These are phyloP conservation scores for Tuber calosporum DNA, from an alignment of 495 filamentous ascomycete genomes.

Conservation along the genomic window DNA sequence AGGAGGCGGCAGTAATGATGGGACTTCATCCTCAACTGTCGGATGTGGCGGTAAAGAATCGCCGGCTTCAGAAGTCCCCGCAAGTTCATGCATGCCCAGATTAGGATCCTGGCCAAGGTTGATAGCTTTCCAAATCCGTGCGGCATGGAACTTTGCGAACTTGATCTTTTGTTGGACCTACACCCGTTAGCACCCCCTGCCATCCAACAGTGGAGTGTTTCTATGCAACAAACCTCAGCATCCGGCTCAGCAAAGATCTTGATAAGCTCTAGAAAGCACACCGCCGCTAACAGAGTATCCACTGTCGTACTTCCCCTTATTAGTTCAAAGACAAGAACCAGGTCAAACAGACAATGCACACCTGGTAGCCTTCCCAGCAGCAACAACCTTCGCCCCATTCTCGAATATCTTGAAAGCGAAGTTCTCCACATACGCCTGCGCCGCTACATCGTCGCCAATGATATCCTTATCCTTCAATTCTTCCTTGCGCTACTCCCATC, in stretches of 20 bases:
- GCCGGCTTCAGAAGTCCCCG: not conserved
- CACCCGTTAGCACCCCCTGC: not conserved
- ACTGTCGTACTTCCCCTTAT: slow-evolving; percentile 53
- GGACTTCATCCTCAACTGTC: slow-evolving; percentile 5
- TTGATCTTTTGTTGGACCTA: slow-evolving; percentile 73
- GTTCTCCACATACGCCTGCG: slow-evolving; percentile 85
- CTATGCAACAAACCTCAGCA: slow-evolving; percentile 47
- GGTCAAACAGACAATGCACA: slow-evolving; percentile 41
- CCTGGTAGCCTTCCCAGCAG: slow-evolving; percentile 77
- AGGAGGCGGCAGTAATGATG: not conserved
- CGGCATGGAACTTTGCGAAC: slow-evolving; percentile 91
- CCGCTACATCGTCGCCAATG: slow-evolving; percentile 71
- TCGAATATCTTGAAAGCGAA: slow-evolving; percentile 84
- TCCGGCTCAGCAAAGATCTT: slow-evolving; percentile 74
- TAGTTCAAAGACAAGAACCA: not conserved
- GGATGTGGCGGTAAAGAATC: slow-evolving; percentile 46
- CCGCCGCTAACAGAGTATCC: slow-evolving; percentile 84
- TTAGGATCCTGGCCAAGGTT: slow-evolving; percentile 92
- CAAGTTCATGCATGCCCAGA: slow-evolving; percentile 41
- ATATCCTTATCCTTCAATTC: slow-evolving; percentile 56
- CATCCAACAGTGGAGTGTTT: not conserved
- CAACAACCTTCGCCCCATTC: slow-evolving; percentile 71
- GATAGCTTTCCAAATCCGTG: slow-evolving; percentile 82
- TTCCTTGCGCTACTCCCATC: slow-evolving; percentile 31
- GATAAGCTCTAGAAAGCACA: slow-evolving; percentile 80